A percentile compares a stretch with the other conserved stretches of the same genome.
Evolutionary conservation across 768 basidiomycete genomes (phyloP).

Genomic region (Suillus brevipes): DNA sequence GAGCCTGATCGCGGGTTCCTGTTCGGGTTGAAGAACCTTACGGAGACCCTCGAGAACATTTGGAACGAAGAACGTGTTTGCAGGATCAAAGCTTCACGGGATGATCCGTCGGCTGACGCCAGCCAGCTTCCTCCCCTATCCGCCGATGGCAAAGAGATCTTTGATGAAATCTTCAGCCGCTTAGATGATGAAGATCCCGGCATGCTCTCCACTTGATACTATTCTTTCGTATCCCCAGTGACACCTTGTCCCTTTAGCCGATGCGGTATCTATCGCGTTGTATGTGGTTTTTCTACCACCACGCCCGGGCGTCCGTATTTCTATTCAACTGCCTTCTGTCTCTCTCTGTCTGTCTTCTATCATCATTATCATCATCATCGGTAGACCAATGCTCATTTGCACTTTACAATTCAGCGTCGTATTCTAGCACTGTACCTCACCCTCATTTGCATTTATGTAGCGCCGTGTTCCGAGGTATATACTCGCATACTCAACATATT

Average conservation of each 20-base stretch:
- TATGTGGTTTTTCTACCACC: conserved; percentile 4
- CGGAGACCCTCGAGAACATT: conserved; percentile 73
- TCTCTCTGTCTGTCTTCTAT: background rate
- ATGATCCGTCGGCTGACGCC: conserved; percentile 47
- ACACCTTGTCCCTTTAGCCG: conserved; percentile 1
- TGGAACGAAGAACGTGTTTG: conserved; percentile 85
- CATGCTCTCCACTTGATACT: conserved; percentile 66
- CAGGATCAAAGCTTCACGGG: conserved; percentile 62
- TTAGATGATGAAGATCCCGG: conserved; percentile 64
- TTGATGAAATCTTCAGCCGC: conserved; percentile 66
- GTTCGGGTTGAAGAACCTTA: conserved; percentile 82
- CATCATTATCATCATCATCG: conserved; percentile 8
- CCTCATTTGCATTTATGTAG: conserved; percentile 10
- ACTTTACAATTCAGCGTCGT: conserved; percentile 11
- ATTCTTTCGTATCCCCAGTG: background rate
- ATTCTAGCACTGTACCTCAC: conserved; percentile 14
- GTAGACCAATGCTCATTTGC: conserved; percentile 13
- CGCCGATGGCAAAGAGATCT: conserved; percentile 76
- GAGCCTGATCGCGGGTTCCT: conserved; percentile 94
- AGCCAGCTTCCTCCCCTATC: conserved; percentile 63
- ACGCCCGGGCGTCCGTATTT: background rate
- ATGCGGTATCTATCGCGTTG: conserved; percentile 7
- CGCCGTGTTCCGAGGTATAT: conserved; percentile 8
- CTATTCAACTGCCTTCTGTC: background rate
- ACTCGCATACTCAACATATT: conserved; percentile 6